These are phyloP conservation scores for Chlamydomonas sp. DNA, from an alignment of 139 green algal species.

Conservation along the genomic window DNA sequence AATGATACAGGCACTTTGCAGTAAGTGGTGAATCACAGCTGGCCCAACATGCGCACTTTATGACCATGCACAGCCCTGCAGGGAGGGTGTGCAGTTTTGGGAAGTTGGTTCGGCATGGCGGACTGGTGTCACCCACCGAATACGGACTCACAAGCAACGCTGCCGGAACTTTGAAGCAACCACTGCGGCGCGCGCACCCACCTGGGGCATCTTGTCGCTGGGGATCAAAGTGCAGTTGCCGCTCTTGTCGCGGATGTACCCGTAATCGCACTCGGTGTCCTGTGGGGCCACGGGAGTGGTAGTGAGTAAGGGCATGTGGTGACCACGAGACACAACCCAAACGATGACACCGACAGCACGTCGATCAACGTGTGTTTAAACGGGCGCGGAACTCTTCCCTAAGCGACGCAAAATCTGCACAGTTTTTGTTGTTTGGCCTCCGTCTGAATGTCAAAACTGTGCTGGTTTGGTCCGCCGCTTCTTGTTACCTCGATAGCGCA, in stretches of 20 bases:
- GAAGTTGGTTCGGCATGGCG: not conserved
- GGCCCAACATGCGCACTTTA: not conserved
- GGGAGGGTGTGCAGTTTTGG: not conserved
- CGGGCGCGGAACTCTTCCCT: no score
- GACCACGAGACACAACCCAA: not conserved
- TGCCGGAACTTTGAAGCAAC: not conserved
- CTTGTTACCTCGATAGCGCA: no score
- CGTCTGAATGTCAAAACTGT: no score
- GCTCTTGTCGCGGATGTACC: conserved; percentile 13
- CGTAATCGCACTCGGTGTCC: conserved; percentile 84
- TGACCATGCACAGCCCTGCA: not conserved
- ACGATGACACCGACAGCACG: no score
- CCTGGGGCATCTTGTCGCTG: conserved; percentile 14
- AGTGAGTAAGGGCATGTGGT: not conserved
- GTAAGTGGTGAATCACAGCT: not conserved
- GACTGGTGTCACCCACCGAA: not conserved
- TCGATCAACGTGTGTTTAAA: no score
- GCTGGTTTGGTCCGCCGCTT: no score
- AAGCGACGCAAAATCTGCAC: no score
- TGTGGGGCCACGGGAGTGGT: not conserved
- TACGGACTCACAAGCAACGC: not conserved
- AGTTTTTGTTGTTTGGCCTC: no score
- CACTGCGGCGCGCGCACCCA: not conserved
- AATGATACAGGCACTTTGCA: not conserved
- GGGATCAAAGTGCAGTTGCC: conserved; percentile 25